Percentiles rank a stretch among this genome's conserved stretches.
Evolutionary conservation across 768 basidiomycete genomes (phyloP).

Genomic region (Cyclocybe cylindracea): DNA sequence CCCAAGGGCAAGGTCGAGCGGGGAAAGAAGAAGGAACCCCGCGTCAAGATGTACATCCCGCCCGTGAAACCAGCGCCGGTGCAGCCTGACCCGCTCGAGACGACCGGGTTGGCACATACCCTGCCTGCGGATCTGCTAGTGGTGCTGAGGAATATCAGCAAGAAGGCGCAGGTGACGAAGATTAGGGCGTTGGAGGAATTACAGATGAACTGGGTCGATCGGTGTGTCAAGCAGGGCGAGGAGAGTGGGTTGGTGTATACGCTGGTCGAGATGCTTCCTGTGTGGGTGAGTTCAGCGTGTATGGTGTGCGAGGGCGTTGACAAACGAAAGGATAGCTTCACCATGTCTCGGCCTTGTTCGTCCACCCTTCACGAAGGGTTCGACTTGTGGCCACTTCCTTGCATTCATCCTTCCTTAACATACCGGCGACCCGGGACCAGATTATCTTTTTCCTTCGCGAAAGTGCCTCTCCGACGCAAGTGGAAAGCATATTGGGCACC

Average conservation of each 20-base stretch:
- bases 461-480: slow-evolving; percentile 45
- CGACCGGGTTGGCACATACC: slow-evolving; percentile 70
- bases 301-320: neutral
- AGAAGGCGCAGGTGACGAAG: slow-evolving; percentile 90
- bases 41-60: slow-evolving; percentile 84
- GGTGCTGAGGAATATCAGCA: slow-evolving; percentile 76
- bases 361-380: slow-evolving; percentile 79
- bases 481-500: slow-evolving; percentile 63
- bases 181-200: slow-evolving; percentile 85
- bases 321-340: slow-evolving; percentile 59
- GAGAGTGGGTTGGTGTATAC: slow-evolving; percentile 40
- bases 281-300: slow-evolving; percentile 74
- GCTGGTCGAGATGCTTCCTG: slow-evolving; percentile 70
- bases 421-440: slow-evolving; percentile 47
- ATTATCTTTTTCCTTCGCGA: slow-evolving; percentile 53
- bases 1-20: slow-evolving; percentile 49
- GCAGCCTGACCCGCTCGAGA: slow-evolving; percentile 85
- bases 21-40: slow-evolving; percentile 69
- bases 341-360: slow-evolving; percentile 79
- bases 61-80: slow-evolving; percentile 78
- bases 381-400: slow-evolving; percentile 59
- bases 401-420: slow-evolving; percentile 66
- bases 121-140: slow-evolving; percentile 84
- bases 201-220: slow-evolving; percentile 64
- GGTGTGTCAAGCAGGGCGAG: slow-evolving; percentile 42